Base-by-base conservation (phyloP, 805 yeast species). In the Hanseniaspora jakobsenii region DNA sequence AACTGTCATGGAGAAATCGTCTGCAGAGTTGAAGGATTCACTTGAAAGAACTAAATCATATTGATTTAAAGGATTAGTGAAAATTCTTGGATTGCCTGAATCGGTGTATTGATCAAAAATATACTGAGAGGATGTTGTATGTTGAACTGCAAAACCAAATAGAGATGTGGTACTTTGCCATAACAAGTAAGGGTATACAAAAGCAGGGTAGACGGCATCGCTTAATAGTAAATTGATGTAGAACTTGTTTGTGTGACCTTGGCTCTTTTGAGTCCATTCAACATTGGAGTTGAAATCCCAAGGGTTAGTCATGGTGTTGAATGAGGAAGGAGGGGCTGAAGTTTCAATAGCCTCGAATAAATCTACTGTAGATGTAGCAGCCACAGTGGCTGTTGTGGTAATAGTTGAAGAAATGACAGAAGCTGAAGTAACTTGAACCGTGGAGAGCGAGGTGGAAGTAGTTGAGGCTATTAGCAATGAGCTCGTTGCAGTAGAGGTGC, bases 211-310 rank as follows among this genome's bases (percentile, higher is more conserved):
- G 19, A 66, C 62, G 59, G 77, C 84, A 39, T 60, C 61, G 18
- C 66, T 78, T 18, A 80, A 63, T 51, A 77, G 61, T 54, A 81
- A 55, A 57, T 83, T 82, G 29, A 75, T 72, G 61, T 72, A 81
- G 60, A 82, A 83, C 61, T 81, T 82, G 66, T 83, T 82, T 19
- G 94, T 84, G 54, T 77, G 76, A 48, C 71, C 67, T 2, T 78
- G 65, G 9, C 50, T 52, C 26, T 36, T 21, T 27, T 60, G 70
- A 40, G 60, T 55, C 48, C 67, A 66, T 31, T 63, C 59, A 29
- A 72, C 76, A 28, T 73, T 73, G 3, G 51, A 52, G 16, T 79
- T 75, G 31, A 75, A 55, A 0, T 54, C 51, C 46, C 74, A 57
- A 10, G 71, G 71, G 38, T 72, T 65, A 3, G 58, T 65, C 31